Conservation (phyloP, 1,139 yeast species). For the Taphrina pruni region DNA sequence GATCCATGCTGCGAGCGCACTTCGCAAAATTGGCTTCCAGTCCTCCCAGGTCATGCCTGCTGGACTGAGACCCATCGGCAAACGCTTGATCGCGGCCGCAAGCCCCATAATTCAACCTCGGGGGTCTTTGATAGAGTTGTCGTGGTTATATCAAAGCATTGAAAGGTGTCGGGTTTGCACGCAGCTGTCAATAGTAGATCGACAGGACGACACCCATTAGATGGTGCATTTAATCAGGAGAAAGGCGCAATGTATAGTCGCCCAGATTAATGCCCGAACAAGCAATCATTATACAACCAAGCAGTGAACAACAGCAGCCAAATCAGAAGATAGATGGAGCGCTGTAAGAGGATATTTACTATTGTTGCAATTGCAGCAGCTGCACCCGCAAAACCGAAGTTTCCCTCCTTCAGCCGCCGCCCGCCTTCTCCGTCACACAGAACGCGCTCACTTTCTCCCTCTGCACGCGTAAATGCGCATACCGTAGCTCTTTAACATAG, state of each 20-base stretch:
- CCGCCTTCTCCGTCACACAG: not conserved
- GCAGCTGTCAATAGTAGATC: not conserved
- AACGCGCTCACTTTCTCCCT: not conserved
- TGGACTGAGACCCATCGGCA: conserved; percentile 14
- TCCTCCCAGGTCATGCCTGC: conserved; percentile 24
- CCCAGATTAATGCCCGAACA: too few species aligned
- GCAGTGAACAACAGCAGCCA: not conserved
- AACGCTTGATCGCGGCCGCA: not conserved
- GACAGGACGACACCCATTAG: not conserved
- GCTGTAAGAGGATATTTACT: not conserved
- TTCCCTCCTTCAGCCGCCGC: not conserved
- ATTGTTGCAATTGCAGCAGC: not conserved
- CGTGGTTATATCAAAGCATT: too few species aligned
- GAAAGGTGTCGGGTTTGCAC: not conserved
- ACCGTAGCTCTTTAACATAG: not conserved
- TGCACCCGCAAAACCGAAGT: not conserved
- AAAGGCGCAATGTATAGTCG: too few species aligned
- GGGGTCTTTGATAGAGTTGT: too few species aligned
- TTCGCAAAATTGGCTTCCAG: conserved; percentile 41
- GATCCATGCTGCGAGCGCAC: conserved; percentile 41
- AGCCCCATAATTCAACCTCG: not conserved
- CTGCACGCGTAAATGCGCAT: not conserved
- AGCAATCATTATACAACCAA: too few species aligned
- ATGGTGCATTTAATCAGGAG: not conserved
- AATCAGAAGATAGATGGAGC: too few species aligned